Percentiles rank a stretch among this genome's conserved stretches.
Evolutionary conservation across 345 rosid genomes (phyloP).

Genomic region (Rhizophora mangle): DNA sequence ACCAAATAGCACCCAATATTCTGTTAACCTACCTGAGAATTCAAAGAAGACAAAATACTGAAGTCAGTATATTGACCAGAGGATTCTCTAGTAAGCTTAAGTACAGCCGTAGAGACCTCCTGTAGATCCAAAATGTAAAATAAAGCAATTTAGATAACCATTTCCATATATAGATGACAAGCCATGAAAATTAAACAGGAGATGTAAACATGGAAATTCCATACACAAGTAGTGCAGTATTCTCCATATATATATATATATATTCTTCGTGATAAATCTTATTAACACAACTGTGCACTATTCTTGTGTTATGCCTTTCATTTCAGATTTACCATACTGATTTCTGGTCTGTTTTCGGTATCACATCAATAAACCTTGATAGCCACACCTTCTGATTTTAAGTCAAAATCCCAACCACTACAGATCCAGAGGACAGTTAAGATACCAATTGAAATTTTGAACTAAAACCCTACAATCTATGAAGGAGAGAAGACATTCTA

Average conservation of each 20-base stretch:
- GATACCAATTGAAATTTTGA: background rate
- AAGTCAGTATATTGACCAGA: conserved; percentile 85
- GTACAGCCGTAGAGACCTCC: conserved; percentile 75
- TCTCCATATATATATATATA: too few species aligned
- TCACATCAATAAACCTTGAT: background rate
- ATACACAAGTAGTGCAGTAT: background rate
- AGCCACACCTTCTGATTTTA: background rate
- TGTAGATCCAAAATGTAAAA: conserved; percentile 29
- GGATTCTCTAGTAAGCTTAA: conserved; percentile 70
- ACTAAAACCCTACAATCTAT: too few species aligned
- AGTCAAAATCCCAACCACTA: background rate
- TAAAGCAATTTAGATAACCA: background rate
- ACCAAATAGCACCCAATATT: conserved; percentile 2
- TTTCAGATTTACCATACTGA: background rate
- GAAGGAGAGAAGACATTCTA: background rate
- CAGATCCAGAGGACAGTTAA: background rate
- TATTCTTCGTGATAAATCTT: too few species aligned
- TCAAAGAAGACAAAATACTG: conserved; percentile 82
- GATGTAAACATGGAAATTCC: background rate
- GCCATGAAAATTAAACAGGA: background rate
- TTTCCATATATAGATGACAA: background rate
- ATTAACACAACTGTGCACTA: background rate
- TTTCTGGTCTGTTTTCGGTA: background rate
- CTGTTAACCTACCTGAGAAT: conserved; percentile 69
- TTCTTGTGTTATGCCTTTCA: background rate